A percentile compares a stretch with the other conserved stretches of the same genome.
Evolutionary conservation across 495 filamentous ascomycete genomes (phyloP).

Genomic region (Aspergillus asperescens): DNA sequence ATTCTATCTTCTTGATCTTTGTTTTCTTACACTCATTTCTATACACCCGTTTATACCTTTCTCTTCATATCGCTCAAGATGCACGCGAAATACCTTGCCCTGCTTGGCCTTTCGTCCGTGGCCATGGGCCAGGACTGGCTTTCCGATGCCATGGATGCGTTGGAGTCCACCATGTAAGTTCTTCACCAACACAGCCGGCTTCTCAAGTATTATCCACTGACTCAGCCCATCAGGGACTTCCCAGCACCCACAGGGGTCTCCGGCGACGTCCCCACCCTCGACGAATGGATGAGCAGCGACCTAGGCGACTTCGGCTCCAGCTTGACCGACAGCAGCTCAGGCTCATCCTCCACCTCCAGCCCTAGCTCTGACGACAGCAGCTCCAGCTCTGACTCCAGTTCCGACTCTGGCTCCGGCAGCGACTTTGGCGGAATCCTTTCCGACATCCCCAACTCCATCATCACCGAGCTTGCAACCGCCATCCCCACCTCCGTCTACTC

Average conservation of each 20-base stretch:
- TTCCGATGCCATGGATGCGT: background rate
- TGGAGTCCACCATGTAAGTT: background rate
- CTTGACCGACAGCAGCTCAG: background rate
- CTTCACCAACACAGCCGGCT: background rate
- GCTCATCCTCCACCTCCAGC: no score
- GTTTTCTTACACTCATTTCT: background rate
- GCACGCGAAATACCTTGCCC: background rate
- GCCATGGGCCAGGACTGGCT: constrained; percentile 3
- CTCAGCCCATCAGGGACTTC: background rate
- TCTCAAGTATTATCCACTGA: background rate
- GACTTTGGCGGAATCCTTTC: background rate
- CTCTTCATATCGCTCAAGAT: background rate
- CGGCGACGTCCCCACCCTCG: background rate
- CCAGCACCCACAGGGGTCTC: background rate
- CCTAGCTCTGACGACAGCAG: background rate
- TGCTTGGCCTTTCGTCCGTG: background rate
- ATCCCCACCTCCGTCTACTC: background rate
- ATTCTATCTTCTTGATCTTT: background rate
- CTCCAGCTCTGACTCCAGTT: background rate
- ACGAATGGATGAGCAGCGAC: background rate
- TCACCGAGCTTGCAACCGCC: background rate
- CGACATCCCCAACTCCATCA: constrained; percentile 2
- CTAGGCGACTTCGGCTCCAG: background rate
- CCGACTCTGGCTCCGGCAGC: background rate
- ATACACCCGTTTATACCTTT: background rate